Evolutionary conservation across 2,329 filamentous ascomycete genomes (phyloP), one percentile per base, ranked within the genome.

Genomic region (Emericellopsis atlantica): DNA sequence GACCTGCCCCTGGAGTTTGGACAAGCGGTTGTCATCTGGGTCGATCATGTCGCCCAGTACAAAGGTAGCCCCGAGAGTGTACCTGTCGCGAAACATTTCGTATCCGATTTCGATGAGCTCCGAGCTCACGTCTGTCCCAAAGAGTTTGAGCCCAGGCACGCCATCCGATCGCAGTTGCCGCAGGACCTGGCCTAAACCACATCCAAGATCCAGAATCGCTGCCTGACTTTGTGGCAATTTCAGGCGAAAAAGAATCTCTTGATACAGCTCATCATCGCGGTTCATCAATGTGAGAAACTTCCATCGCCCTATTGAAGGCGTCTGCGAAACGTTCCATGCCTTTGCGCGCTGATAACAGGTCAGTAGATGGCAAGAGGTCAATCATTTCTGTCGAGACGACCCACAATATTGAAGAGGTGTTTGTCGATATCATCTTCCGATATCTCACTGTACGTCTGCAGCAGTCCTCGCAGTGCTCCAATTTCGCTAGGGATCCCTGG

Each of bases 41-140:
- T 65, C 58, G 9, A 74, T 53, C 44, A 76, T 55, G 44, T 77
- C 68, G 16, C 69, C 73, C 4, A 62, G 50, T 24, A 78, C 55
- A 45, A 78, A 75, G 2, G 59, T 60, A 2, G 63, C 62, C 16
- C 59, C 58, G 5, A 76, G 55, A 29, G 42, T 61, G n/a, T 58
- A 51, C 22, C 66, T 64, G 45, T 82, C 80, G 36, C 67, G 65
- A 57, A 83, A 84, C 16, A 84, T 62, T 41, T 80, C 74, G 53
- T 79, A 77, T 23, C 75, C 75, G n/a, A 74, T 54, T 10, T 74
- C 63, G 40, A 77, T 62, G 47, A 77, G 73, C n/a, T 58, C 58
- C 16, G 60, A 48, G 35, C 68, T 61, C 4, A 72, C 45, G 45
- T 76, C 72, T 4, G 62, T 59, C 15, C 69, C 72, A 43, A 66